phyloP scores from a whole-genome alignment of 2,329 filamentous ascomycete genomes.

The Lecanoromycetidae sp. region DNA sequence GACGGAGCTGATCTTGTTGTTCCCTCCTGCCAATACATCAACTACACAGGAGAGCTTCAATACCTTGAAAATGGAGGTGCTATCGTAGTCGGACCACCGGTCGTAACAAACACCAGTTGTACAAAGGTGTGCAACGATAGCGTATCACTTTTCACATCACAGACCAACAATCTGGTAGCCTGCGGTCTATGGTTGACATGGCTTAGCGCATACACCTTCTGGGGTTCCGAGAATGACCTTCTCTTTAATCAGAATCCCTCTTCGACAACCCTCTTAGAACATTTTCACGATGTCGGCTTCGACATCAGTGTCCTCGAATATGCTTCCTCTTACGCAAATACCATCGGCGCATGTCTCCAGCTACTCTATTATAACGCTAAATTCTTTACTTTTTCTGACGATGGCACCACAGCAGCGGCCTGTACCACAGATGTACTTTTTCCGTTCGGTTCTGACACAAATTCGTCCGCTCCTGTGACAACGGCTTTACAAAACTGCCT shows the following conservation, averaged over 20 bases:
- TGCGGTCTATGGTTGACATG: constrained; percentile 2
- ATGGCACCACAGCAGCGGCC: background rate
- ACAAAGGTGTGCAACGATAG: background rate
- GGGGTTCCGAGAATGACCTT: background rate
- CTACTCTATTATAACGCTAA: background rate
- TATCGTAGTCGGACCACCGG: no score
- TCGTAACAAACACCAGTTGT: background rate
- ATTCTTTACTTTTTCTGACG: background rate
- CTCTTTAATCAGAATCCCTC: background rate
- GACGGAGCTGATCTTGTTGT: no score
- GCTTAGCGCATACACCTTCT: background rate
- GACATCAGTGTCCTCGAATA: background rate
- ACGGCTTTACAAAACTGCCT: background rate
- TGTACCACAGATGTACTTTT: background rate
- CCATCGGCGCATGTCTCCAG: background rate
- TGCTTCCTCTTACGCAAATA: background rate
- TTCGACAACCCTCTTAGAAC: background rate
- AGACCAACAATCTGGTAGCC: constrained; percentile 1
- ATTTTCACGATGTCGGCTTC: background rate
- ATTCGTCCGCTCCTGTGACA: background rate
- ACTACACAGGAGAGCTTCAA: no score
- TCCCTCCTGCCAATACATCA: no score
- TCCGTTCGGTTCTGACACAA: background rate
- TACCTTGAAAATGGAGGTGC: no score
- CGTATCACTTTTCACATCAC: background rate